Evolutionary conservation across 495 filamentous ascomycete species (phyloP).

Genomic region (Trichoderma erinaceum): DNA sequence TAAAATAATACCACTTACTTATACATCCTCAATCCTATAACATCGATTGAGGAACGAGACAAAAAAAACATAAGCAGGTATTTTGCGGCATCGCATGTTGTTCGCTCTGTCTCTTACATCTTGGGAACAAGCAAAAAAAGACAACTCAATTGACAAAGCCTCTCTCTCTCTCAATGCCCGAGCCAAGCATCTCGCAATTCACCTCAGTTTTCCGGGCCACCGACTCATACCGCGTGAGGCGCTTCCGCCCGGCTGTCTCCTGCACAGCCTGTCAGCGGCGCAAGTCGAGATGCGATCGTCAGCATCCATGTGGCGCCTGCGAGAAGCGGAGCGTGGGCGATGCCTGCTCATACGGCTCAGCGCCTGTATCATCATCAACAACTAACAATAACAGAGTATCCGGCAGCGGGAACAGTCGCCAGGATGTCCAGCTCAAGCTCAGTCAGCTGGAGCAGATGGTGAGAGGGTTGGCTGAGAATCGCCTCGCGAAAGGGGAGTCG

Average conservation of each 20-base stretch:
- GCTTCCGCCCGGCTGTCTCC: slow-evolving; percentile 17
- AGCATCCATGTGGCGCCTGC: slow-evolving; percentile 17
- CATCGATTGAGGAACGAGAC: no score
- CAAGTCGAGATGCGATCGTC: slow-evolving; percentile 19
- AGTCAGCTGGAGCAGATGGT: slow-evolving; percentile 46
- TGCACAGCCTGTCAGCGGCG: slow-evolving; percentile 16
- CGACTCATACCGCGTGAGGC: background rate
- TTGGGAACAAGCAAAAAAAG: no score
- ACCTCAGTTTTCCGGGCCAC: slow-evolving; percentile 18
- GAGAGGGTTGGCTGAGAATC: slow-evolving; percentile 32
- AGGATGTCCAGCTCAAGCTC: slow-evolving; percentile 39
- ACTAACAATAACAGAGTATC: slow-evolving; percentile 21
- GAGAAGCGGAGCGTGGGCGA: slow-evolving; percentile 34
- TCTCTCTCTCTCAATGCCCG: background rate
- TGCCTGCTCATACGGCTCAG: slow-evolving; percentile 38
- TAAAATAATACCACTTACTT: no score
- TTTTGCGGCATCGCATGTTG: no score
- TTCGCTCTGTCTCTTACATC: no score
- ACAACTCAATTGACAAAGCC: background rate
- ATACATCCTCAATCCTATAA: no score
- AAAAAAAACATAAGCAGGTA: no score
- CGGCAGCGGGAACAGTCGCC: slow-evolving; percentile 20
- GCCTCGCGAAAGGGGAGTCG: slow-evolving; percentile 20
- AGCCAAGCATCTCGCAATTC: slow-evolving; percentile 15
- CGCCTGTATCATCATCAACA: slow-evolving; percentile 28